Base-by-base conservation (phyloP, 1,284 basidiomycete genomes). In the Entoloma clypeatum region DNA sequence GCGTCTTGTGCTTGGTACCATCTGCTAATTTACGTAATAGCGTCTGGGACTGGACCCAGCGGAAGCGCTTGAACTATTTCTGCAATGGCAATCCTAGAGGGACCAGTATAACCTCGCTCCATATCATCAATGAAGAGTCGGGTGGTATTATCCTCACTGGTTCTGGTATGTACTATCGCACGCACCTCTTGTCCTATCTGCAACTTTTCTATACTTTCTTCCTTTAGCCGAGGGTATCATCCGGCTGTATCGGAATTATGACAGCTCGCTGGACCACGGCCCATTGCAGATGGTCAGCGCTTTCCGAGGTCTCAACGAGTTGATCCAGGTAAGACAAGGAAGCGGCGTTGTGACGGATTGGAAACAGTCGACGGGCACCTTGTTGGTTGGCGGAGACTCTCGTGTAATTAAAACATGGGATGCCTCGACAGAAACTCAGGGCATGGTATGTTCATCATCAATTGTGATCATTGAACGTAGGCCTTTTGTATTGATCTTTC, bases 71-170 rank as follows among this genome's bases (percentile, higher is more conserved):
- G 41, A 85, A 83, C 49, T 73, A 81, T 35, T 99, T 98, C 65
- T 85, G 79, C 56, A 98, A 98, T 53, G 92, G 91, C 31, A 94
- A 95, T 60, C 78, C 86, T 1, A 69, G 69, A 39, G 86, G 86
- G 27, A 89, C 85, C 7, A 83, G 79, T 45, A 91, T 98, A 49
- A 96, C 95, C 0, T 84, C 88, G 2, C 67, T 97, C n/a, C 77
- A 91, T 41, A 86, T 98, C 58, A 91, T 99, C 63, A 98, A 99
- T 60, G 92, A 99, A 64, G 93, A 96, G 47, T 87, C 92, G 8
- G 88, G 92, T 14, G 92, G 92, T 1, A 80, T 98, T 45, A 82
- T 99, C 47, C 68, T 99, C 41, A 86, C 90, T 28, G 92, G 84
- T 6, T 86, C 93, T 40, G 82, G 92, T 92, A 57, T 52, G 78